Conservation (phyloP, 441 rosid genomes). For the Omphalea diandra region DNA sequence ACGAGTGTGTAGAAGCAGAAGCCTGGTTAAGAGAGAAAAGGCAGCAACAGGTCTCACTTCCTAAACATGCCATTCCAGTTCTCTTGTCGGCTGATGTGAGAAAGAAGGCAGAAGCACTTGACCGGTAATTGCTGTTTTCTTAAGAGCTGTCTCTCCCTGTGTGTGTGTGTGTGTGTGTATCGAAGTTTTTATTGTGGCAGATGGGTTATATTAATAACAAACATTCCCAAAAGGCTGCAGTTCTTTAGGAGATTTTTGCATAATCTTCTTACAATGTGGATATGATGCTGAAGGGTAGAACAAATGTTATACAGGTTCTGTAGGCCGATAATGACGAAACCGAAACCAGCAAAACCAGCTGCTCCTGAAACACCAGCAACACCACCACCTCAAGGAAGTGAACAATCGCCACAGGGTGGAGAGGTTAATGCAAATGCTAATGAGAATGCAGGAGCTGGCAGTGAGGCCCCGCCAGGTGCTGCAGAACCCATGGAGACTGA, state of each 20-base stretch:
- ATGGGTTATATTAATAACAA: too few species aligned
- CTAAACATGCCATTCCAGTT: slow-evolving; percentile 69
- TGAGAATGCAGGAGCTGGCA: slow-evolving; percentile 28
- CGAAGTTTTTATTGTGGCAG: background rate
- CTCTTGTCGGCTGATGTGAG: slow-evolving; percentile 77
- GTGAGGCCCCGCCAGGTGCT: slow-evolving; percentile 42
- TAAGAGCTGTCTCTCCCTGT: too few species aligned
- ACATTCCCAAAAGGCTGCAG: too few species aligned
- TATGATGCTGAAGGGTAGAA: background rate
- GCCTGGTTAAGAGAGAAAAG: slow-evolving; percentile 85
- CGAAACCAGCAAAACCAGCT: slow-evolving; percentile 70
- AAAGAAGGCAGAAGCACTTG: slow-evolving; percentile 85
- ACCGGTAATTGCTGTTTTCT: slow-evolving; percentile 48
- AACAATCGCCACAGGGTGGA: slow-evolving; percentile 36
- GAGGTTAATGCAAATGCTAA: slow-evolving; percentile 19
- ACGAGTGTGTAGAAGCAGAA: slow-evolving; percentile 84
- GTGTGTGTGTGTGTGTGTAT: background rate
- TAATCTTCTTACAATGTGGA: background rate
- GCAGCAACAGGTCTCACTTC: slow-evolving; percentile 85
- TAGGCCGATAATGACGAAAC: slow-evolving; percentile 80
- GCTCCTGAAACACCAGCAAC: slow-evolving; percentile 49
- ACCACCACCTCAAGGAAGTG: slow-evolving; percentile 53
- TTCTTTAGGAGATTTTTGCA: too few species aligned
- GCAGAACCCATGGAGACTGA: slow-evolving; percentile 76
- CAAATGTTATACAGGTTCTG: slow-evolving; percentile 62